A percentile compares a stretch with the other conserved stretches of the same genome.
phyloP scores from a whole-genome alignment of 352 stramenopile genomes.

The Pythium phragmitis region DNA sequence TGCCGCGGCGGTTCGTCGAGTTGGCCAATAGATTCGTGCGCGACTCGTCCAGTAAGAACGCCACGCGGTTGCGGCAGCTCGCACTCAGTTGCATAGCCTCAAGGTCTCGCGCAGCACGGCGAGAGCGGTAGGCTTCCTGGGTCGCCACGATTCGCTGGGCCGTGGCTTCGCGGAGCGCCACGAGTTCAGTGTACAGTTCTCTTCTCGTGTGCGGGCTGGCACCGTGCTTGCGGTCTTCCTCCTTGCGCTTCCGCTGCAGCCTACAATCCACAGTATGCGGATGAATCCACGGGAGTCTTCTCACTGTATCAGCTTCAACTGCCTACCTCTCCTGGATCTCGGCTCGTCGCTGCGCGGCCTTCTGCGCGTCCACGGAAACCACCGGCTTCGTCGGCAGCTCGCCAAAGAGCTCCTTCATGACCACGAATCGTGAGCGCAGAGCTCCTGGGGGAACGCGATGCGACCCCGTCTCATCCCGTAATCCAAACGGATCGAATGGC shows the following conservation, averaged over 20 bases:
- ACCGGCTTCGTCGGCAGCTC: background rate
- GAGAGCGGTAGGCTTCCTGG: conserved; percentile 16
- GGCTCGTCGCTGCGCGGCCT: conserved; percentile 6
- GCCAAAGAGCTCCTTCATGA: conserved; percentile 10
- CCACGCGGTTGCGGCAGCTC: conserved; percentile 49
- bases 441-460: background rate
- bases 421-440: background rate
- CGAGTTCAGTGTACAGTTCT: conserved; percentile 46
- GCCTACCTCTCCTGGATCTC: conserved; percentile 21
- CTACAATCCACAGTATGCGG: background rate
- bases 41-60: conserved; percentile 30
- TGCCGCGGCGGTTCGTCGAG: background rate
- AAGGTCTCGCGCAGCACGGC: conserved; percentile 21
- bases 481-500: conserved; percentile 23
- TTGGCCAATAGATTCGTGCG: conserved; percentile 4
- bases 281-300: background rate
- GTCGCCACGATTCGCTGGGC: conserved; percentile 25
- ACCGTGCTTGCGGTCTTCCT: background rate
- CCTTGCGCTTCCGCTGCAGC: conserved; percentile 13
- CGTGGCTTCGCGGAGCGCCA: conserved; percentile 32
- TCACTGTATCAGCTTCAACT: background rate
- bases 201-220: conserved; percentile 27
- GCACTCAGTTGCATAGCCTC: conserved; percentile 27
- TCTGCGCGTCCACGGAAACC: background rate
- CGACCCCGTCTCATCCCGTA: background rate